Conservation (phyloP, 176 grass and related monocot species). For the Oryza longistaminata region DNA sequence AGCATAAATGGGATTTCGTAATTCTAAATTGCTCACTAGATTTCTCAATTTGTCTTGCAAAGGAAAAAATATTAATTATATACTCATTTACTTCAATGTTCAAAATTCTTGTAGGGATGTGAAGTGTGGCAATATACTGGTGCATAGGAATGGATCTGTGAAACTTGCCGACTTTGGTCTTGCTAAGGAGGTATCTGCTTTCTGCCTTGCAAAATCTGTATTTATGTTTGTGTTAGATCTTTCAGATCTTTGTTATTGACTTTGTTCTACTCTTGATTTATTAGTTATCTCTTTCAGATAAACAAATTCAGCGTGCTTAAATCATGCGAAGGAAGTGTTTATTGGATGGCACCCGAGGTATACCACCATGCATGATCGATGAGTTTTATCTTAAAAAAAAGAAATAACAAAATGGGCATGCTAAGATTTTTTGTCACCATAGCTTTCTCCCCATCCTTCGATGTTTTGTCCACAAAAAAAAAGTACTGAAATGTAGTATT, state of each 20-base stretch:
- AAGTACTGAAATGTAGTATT: background rate
- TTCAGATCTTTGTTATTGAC: constrained; percentile 6
- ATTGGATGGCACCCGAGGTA: constrained; percentile 99
- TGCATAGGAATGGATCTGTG: constrained; percentile 91
- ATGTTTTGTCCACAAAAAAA: constrained; percentile 1
- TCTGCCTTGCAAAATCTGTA: constrained; percentile 19
- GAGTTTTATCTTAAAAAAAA: too few species aligned
- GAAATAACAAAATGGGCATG: background rate
- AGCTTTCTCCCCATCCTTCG: background rate
- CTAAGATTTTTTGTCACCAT: background rate
- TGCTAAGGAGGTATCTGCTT: constrained; percentile 68
- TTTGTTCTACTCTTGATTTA: too few species aligned
- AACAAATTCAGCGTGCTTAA: constrained; percentile 68
- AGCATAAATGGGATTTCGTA: too few species aligned
- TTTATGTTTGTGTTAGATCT: background rate
- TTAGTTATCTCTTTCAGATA: constrained; percentile 47
- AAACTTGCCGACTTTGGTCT: constrained; percentile 99
- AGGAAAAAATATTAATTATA: background rate
- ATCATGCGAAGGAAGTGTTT: constrained; percentile 94
- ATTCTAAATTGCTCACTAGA: too few species aligned
- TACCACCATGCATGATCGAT: background rate
- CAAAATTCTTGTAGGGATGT: constrained; percentile 72
- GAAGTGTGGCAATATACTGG: constrained; percentile 94
- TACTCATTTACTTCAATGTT: constrained; percentile 15
- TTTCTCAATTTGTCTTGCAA: too few species aligned